Percentiles rank a stretch among this genome's conserved stretches.
Conservation (phyloP, 108 stramenopile genomes). For the Seminavis robusta region DNA sequence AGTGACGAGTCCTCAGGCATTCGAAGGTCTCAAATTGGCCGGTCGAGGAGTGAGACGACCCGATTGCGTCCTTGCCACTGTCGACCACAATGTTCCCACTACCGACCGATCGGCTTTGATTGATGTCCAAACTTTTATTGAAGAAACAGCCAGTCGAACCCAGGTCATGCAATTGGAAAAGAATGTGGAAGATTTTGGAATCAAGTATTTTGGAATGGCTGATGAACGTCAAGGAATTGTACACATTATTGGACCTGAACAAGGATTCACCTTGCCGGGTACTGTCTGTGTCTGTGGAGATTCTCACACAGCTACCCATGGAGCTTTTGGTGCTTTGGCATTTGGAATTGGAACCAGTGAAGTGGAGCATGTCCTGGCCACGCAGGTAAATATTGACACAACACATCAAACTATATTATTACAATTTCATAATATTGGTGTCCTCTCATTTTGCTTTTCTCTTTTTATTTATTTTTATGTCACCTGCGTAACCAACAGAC, state of each 20-base stretch:
- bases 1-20: constrained; percentile 94
- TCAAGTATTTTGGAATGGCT: constrained; percentile 92
- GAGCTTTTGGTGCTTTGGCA: constrained; percentile 92
- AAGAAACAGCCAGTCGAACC: constrained; percentile 75
- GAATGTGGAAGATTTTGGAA: constrained; percentile 87
- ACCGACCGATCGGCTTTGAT: constrained; percentile 61
- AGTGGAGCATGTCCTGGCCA: constrained; percentile 95
- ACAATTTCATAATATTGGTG: no score
- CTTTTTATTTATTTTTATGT: background rate
- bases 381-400: constrained; percentile 82
- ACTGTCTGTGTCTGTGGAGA: constrained; percentile 91
- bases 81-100: constrained; percentile 96
- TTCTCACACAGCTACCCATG: constrained; percentile 93
- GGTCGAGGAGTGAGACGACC: constrained; percentile 84
- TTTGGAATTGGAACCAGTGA: constrained; percentile 96
- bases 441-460: background rate
- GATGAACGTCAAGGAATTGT: constrained; percentile 95
- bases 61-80: constrained; percentile 90
- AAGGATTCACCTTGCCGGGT: constrained; percentile 94
- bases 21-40: constrained; percentile 88
- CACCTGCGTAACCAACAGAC: constrained; percentile 35
- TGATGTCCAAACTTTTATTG: constrained; percentile 73
- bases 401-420: no score
- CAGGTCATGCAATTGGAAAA: constrained; percentile 83
- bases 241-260: constrained; percentile 94